A percentile compares a stretch with the other conserved stretches of the same genome.
These are phyloP conservation scores for Mariannaea elegans DNA, from an alignment of 2,329 filamentous ascomycete species.

Conservation along the genomic window DNA sequence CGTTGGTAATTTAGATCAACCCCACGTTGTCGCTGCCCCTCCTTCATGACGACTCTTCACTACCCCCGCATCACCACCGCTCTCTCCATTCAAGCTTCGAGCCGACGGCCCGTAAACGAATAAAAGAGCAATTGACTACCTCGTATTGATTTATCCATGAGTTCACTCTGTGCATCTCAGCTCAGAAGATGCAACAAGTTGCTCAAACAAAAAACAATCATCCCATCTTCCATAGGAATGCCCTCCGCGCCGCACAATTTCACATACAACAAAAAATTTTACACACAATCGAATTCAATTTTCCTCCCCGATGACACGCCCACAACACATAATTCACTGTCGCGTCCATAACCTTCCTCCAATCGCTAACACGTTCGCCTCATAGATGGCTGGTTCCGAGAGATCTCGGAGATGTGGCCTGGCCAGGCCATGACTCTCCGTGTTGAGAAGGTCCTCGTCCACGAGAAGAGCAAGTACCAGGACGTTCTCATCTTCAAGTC, in stretches of 20 bases:
- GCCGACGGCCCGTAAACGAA: neutral
- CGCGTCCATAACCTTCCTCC: neutral
- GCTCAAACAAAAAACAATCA: neutral
- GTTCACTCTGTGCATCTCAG: neutral
- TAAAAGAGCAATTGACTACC: neutral
- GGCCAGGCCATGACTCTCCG: conserved; percentile 98
- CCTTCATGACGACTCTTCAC: conserved; percentile 35
- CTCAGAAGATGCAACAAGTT: neutral
- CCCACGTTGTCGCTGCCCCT: conserved; percentile 35
- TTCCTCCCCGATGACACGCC: neutral
- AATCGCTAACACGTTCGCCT: conserved; percentile 22
- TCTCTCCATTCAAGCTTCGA: neutral
- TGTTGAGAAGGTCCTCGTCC: conserved; percentile 97
- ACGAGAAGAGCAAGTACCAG: conserved; percentile 99
- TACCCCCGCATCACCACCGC: neutral
- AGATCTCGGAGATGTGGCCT: conserved; percentile 99
- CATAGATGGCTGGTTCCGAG: conserved; percentile 99
- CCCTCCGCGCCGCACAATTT: neutral
- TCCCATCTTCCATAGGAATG: neutral
- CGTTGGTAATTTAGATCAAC: conserved; percentile 36
- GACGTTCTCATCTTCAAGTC: conserved; percentile 99
- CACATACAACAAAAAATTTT: neutral
- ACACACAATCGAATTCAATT: neutral
- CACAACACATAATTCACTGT: neutral
- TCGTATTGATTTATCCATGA: neutral